A percentile compares a stretch with the other conserved stretches of the same genome.
Evolutionary conservation across 768 basidiomycete species (phyloP).

Genomic region (Lyophyllum shimeji): DNA sequence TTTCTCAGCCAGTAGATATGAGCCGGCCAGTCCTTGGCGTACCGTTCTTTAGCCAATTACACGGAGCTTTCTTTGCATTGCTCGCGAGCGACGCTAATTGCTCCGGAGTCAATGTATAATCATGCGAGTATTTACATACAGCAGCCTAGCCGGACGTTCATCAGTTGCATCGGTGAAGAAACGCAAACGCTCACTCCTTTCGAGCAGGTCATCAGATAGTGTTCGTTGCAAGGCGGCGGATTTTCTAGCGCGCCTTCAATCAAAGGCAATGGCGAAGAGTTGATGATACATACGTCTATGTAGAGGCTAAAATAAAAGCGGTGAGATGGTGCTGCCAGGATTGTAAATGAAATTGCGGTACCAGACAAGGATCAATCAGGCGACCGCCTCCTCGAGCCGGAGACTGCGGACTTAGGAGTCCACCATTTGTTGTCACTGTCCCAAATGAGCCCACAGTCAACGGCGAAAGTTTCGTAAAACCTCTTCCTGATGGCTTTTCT

Average conservation of each 20-base stretch:
- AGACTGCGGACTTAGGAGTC: slow-evolving; percentile 68
- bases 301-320: slow-evolving; percentile 49
- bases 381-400: slow-evolving; percentile 45
- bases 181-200: slow-evolving; percentile 56
- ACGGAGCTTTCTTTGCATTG: slow-evolving; percentile 84
- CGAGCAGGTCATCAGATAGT: slow-evolving; percentile 80
- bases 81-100: slow-evolving; percentile 69
- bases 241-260: slow-evolving; percentile 47
- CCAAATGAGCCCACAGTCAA: slow-evolving; percentile 44
- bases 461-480: slow-evolving; percentile 43
- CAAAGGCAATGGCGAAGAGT: slow-evolving; percentile 1
- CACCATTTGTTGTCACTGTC: slow-evolving; percentile 51
- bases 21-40: slow-evolving; percentile 5
- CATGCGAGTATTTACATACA: slow-evolving; percentile 83
- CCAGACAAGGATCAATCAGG: slow-evolving; percentile 64
- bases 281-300: slow-evolving; percentile 63
- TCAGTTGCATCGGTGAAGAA: slow-evolving; percentile 2
- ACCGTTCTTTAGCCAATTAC: slow-evolving; percentile 84
- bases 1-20: neutral
- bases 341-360: slow-evolving; percentile 27
- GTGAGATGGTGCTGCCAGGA: slow-evolving; percentile 1
- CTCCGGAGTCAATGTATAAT: slow-evolving; percentile 69
- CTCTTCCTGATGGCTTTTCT: slow-evolving; percentile 32
- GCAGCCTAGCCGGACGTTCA: slow-evolving; percentile 40
- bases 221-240: slow-evolving; percentile 84